Percentiles rank a stretch among this genome's conserved stretches.
Evolutionary conservation across 1,284 basidiomycete species (phyloP).

Genomic region (Moesziomyces parantarcticus): DNA sequence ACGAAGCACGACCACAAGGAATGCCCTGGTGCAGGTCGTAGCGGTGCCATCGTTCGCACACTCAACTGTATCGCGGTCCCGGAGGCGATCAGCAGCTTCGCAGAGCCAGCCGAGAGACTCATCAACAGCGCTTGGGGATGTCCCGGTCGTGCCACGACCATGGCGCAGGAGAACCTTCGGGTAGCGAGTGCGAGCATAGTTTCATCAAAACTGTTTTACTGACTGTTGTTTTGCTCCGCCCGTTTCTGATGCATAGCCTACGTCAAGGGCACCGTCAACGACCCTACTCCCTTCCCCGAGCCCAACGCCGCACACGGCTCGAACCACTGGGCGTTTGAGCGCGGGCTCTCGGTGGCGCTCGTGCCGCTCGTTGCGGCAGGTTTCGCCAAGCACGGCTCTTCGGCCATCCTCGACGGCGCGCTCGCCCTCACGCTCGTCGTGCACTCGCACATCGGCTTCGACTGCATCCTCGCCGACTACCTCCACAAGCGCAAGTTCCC

Average conservation of each 20-base stretch:
- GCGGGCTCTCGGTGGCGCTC: slow-evolving; percentile 84
- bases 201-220: too few species aligned
- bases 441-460: slow-evolving; percentile 86
- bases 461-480: slow-evolving; percentile 76
- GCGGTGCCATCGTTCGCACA: too few species aligned
- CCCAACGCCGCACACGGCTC: slow-evolving; percentile 81
- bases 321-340: slow-evolving; percentile 98
- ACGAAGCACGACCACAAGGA: too few species aligned
- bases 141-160: too few species aligned
- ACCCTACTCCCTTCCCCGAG: slow-evolving; percentile 87
- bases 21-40: too few species aligned
- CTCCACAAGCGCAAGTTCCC: slow-evolving; percentile 92
- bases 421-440: slow-evolving; percentile 87
- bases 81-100: too few species aligned
- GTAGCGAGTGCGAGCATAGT: too few species aligned
- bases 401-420: slow-evolving; percentile 78
- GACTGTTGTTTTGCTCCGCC: background rate
- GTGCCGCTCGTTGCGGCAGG: slow-evolving; percentile 76
- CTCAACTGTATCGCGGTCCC: too few species aligned
- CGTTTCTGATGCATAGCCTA: slow-evolving; percentile 75
- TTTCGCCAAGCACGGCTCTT: slow-evolving; percentile 66
- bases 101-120: too few species aligned
- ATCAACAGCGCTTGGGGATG: too few species aligned
- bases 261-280: slow-evolving; percentile 93
- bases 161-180: too few species aligned